Base-by-base conservation (phyloP, 805 yeast species). In the Candida germanica region DNA sequence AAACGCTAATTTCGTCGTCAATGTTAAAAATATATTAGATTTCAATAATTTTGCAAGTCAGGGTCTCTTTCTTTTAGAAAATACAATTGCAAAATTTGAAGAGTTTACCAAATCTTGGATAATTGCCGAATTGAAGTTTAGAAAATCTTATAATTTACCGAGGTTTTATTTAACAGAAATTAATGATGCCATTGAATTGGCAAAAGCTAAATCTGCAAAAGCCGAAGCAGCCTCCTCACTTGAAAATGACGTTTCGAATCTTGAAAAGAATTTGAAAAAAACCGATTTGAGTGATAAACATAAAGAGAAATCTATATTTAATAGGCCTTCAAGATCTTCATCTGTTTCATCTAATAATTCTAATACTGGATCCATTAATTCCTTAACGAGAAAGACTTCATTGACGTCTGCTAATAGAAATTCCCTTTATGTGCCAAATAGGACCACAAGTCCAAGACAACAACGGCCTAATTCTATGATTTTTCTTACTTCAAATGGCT, bases 41-140 rank as follows among this genome's bases (percentile, higher is more conserved):
- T 57, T 71, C 17, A 55, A 56, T 16, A 71, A 68, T 38, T 69
- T 70, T 35, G 55, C 66, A 3, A 52, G 52, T 23, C 78, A 71
- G 36, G 70, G 71, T 7, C 49, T 50, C 38, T 42, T 40, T 4
- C 47, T 61, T 33, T 36, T 61, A 3, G 61, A 63, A 24, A 44
- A 58, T 1, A 51, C 63, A 39, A 7, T 63, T 1, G 38, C 37
- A 5, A 54, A 56, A 15, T 52, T 73, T 19, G 63, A 56, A 27
- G 64, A 61, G 19, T 64, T 74, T 31, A 63, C 65, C 4, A 36
- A 43, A 13, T 53, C 54, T 29, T 75, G 79, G 79, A 53, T 71
- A 1, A 42, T 56, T 7, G 59, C 66, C 23, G 76, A 71, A 33
- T 31, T 69, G 43, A 48, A 67, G 46, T 58, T 72, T 50, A 51